Evolutionary conservation across 352 stramenopile species (phyloP).

Genomic region (Phytophthora pini): DNA sequence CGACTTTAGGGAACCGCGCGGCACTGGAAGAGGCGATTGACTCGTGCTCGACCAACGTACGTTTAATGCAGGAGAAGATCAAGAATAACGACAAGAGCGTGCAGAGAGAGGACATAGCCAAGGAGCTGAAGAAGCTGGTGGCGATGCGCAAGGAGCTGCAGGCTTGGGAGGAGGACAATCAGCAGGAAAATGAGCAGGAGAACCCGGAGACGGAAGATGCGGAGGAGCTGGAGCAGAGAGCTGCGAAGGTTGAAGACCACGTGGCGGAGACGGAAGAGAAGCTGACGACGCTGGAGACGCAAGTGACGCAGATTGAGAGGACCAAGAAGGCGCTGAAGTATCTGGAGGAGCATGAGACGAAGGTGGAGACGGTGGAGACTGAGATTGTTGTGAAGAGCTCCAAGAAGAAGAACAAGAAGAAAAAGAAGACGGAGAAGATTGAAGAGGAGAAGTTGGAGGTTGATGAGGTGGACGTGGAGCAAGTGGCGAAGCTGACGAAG

Average conservation of each 20-base stretch:
- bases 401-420: constrained; percentile 39
- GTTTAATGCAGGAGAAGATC: constrained; percentile 66
- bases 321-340: constrained; percentile 45
- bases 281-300: constrained; percentile 40
- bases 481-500: constrained; percentile 15
- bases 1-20: constrained; percentile 52
- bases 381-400: constrained; percentile 21
- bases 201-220: constrained; percentile 19
- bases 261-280: constrained; percentile 35
- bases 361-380: constrained; percentile 10
- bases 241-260: constrained; percentile 15
- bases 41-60: constrained; percentile 54
- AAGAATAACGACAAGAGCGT: constrained; percentile 41
- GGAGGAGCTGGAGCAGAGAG: constrained; percentile 18
- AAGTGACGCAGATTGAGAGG: constrained; percentile 44
- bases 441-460: constrained; percentile 12
- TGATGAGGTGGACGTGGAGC: constrained; percentile 14
- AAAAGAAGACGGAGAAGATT: constrained; percentile 24
- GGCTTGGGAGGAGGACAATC: constrained; percentile 49
- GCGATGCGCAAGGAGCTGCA: constrained; percentile 76
- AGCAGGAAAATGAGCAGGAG: constrained; percentile 37
- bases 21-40: constrained; percentile 68
- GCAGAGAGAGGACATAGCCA: constrained; percentile 53
- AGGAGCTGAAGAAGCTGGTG: constrained; percentile 68
- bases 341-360: constrained; percentile 32